These are phyloP conservation scores for Sporopachydermia cereana DNA, from an alignment of 1,139 yeast genomes.

Conservation along the genomic window DNA sequence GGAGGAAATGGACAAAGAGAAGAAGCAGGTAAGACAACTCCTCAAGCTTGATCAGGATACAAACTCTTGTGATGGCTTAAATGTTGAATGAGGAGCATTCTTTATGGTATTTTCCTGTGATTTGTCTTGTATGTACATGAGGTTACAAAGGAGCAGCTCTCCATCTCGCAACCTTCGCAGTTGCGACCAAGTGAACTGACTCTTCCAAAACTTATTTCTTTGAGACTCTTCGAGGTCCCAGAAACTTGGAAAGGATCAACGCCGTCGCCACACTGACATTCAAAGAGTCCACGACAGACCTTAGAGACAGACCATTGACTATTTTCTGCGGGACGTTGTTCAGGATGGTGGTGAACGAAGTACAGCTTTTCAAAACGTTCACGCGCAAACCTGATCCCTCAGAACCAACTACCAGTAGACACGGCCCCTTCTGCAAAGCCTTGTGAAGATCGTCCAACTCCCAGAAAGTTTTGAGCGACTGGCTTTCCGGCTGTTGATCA, in stretches of 20 bases:
- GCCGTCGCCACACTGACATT: slow-evolving; percentile 90
- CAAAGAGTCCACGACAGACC: slow-evolving; percentile 55
- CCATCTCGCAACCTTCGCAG: too few species aligned
- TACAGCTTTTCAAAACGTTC: slow-evolving; percentile 48
- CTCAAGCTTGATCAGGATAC: too few species aligned
- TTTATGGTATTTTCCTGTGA: too few species aligned
- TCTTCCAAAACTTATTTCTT: too few species aligned
- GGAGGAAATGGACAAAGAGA: too few species aligned
- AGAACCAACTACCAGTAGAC: slow-evolving; percentile 66
- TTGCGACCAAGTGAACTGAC: too few species aligned
- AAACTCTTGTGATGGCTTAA: too few species aligned
- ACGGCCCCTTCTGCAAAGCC: slow-evolving; percentile 40
- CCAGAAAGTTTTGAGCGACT: slow-evolving; percentile 23
- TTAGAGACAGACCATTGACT: slow-evolving; percentile 18
- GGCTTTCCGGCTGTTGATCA: slow-evolving; percentile 10
- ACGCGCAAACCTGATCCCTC: slow-evolving; percentile 79
- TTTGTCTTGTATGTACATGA: too few species aligned
- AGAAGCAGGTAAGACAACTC: too few species aligned
- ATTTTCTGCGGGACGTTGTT: slow-evolving; percentile 9
- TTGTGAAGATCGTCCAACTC: slow-evolving; percentile 32
- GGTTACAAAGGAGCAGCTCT: too few species aligned
- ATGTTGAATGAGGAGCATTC: too few species aligned
- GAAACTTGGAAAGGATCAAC: slow-evolving; percentile 38
- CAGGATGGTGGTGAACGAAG: slow-evolving; percentile 45
- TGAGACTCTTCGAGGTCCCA: too few species aligned